phyloP scores from a whole-genome alignment of 768 basidiomycete genomes.

The Mycena rosella region DNA sequence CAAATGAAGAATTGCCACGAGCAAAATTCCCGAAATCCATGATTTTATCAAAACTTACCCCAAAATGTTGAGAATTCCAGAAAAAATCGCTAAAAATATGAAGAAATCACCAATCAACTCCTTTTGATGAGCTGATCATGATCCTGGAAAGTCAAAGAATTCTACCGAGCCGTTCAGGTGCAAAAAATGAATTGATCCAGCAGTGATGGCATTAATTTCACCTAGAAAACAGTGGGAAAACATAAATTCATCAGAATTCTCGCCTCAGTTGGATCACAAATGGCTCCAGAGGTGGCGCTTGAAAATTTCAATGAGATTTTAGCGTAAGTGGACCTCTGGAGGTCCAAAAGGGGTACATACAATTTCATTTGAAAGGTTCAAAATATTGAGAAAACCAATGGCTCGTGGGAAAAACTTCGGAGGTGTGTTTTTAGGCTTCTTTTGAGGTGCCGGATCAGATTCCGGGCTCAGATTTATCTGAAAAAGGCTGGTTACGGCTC shows the following conservation, averaged over 20 bases:
- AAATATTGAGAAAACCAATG: neutral
- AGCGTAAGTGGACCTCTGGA: neutral
- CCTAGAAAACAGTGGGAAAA: neutral
- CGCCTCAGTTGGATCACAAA: neutral
- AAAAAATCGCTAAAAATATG: slow-evolving; percentile 5
- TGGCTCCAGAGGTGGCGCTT: neutral
- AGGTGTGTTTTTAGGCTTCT: too few relatives aligned
- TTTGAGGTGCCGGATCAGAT: too few relatives aligned
- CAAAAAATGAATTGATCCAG: neutral
- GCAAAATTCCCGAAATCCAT: neutral
- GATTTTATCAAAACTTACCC: neutral
- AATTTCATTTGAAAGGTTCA: neutral
- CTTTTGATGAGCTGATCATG: neutral
- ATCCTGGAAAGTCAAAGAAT: neutral
- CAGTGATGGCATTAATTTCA: neutral
- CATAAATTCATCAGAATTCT: neutral
- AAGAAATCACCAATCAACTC: neutral
- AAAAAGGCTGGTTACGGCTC: neutral
- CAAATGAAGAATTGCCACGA: slow-evolving; percentile 7
- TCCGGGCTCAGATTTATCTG: too few relatives aligned
- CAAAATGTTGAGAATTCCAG: neutral
- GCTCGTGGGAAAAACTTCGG: too few relatives aligned
- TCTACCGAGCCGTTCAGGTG: neutral
- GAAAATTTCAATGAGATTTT: neutral
- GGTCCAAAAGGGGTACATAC: neutral